Conservation (phyloP, 2,329 filamentous ascomycete genomes). For the Paecilomyces fulvus region DNA sequence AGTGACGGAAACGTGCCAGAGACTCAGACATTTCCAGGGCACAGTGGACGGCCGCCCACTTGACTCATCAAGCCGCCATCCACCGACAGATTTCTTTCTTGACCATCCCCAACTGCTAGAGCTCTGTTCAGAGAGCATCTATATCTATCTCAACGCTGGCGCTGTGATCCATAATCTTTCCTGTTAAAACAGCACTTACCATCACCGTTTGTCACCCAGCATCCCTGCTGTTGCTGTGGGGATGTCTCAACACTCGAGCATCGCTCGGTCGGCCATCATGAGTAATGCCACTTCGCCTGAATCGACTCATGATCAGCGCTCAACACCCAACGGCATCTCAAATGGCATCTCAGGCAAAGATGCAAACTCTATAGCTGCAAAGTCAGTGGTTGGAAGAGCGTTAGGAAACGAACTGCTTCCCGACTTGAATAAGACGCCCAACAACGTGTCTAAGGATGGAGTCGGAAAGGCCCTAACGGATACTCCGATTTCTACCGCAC, state of each 20-base stretch:
- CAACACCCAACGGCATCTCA: conserved; percentile 2
- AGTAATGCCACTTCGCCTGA: conserved; percentile 23
- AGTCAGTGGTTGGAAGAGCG: conserved; percentile 34
- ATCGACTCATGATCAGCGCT: conserved; percentile 10
- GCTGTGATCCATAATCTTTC: neutral
- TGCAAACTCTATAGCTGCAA: conserved; percentile 26
- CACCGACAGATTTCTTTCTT: neutral
- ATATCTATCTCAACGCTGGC: neutral
- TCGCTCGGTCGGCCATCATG: conserved; percentile 45
- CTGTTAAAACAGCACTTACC: neutral
- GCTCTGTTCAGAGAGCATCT: neutral
- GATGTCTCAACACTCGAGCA: conserved; percentile 40
- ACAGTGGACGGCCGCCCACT: neutral
- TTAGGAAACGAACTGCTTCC: conserved; percentile 34
- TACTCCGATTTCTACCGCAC: conserved; percentile 55
- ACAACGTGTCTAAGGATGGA: conserved; percentile 33
- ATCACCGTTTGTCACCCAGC: conserved; percentile 5
- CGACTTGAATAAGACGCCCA: conserved; percentile 26
- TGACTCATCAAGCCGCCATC: neutral
- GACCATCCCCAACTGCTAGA: neutral
- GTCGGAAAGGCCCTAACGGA: conserved; percentile 51
- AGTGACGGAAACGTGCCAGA: neutral
- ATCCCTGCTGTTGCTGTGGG: conserved; percentile 12
- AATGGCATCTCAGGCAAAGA: conserved; percentile 17
- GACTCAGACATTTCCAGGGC: neutral